A percentile compares a stretch with the other conserved stretches of the same genome.
Conservation (phyloP, 108 stramenopile genomes). For the Epithemia pelagica region DNA sequence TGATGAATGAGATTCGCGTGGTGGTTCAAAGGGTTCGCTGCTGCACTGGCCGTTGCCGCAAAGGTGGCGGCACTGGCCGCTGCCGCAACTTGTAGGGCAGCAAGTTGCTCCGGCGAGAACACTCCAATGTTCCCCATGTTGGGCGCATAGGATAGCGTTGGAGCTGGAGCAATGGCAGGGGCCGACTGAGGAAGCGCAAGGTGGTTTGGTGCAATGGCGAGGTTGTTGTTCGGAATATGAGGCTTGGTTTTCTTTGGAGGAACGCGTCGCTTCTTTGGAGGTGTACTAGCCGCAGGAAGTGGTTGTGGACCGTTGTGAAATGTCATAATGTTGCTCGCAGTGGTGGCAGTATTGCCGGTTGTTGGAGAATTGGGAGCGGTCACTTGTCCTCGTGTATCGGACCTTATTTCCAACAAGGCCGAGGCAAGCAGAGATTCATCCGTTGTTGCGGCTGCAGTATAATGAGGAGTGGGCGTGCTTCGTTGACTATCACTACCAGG, state of each 20-base stretch:
- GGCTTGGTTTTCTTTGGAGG: neutral
- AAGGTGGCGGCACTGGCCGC: neutral
- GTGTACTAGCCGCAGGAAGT: neutral
- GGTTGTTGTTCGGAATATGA: neutral
- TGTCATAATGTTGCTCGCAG: no score
- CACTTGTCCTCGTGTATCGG: neutral
- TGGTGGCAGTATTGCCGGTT: neutral
- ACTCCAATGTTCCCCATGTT: neutral
- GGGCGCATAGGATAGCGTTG: neutral
- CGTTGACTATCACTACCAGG: no score
- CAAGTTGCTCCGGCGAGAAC: neutral
- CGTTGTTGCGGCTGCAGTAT: neutral
- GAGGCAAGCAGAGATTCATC: slow-evolving; percentile 6
- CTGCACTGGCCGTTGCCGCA: neutral
- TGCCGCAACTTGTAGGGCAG: slow-evolving; percentile 3
- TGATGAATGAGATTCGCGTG: neutral
- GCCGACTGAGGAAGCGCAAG: neutral
- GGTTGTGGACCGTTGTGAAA: no score
- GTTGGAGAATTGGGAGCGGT: neutral
- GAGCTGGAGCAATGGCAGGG: neutral
- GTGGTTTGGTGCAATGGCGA: neutral
- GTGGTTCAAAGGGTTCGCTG: neutral
- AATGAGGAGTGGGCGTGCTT: no score
- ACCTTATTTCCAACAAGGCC: slow-evolving; percentile 5
- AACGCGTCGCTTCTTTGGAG: neutral